These are phyloP conservation scores for Ustilago crameri DNA, from an alignment of 1,284 basidiomycete species.

Conservation along the genomic window DNA sequence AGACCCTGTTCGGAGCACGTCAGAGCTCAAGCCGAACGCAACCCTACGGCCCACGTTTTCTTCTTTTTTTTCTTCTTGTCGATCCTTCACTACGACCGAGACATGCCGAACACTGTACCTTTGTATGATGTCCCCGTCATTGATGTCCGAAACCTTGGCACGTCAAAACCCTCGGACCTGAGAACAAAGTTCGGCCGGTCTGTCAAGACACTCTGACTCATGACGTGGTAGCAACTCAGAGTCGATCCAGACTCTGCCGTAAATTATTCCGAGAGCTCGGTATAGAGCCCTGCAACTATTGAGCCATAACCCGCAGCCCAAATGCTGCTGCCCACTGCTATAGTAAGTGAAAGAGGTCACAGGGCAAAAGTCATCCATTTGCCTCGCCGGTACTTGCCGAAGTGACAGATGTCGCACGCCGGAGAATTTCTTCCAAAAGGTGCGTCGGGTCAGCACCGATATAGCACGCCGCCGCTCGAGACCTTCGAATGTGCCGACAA, in stretches of 20 bases:
- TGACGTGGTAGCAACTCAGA: not conserved
- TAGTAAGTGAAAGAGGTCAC: no score
- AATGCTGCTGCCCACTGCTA: no score
- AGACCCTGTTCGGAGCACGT: not conserved
- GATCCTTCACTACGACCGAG: constrained; percentile 20
- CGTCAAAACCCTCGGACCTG: not conserved
- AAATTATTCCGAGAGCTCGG: not conserved
- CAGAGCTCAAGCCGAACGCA: not conserved
- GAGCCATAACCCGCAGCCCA: no score
- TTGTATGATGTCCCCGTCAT: constrained; percentile 4
- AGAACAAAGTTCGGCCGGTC: not conserved
- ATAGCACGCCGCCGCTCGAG: no score
- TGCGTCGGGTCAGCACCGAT: no score
- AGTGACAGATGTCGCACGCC: no score
- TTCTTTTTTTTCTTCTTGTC: constrained; percentile 1
- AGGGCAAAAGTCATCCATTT: no score
- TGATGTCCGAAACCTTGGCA: constrained; percentile 3
- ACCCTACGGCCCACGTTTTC: constrained; percentile 12
- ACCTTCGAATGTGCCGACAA: no score
- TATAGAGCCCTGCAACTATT: not conserved
- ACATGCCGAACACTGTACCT: constrained; percentile 12
- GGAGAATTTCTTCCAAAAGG: no score
- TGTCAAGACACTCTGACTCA: not conserved
- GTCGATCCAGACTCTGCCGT: not conserved
- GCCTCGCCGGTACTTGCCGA: no score